Evolutionary conservation across 768 basidiomycete genomes (phyloP).

Genomic region (Xanthoconium stramineum): DNA sequence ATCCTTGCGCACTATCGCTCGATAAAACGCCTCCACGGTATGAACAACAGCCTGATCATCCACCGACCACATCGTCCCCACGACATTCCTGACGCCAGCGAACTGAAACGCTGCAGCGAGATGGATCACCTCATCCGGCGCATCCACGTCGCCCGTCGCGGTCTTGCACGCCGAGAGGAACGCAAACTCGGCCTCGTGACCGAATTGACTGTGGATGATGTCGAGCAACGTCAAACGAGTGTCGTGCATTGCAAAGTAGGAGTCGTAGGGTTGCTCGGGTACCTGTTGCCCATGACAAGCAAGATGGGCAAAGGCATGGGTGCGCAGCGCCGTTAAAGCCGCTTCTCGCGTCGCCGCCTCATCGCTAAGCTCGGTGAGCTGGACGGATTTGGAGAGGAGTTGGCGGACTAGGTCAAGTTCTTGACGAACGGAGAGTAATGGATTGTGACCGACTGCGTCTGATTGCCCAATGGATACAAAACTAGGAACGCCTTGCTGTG

Average conservation of each 20-base stretch:
- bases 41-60: conserved; percentile 17
- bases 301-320: conserved; percentile 24
- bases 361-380: conserved; percentile 9
- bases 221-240: conserved; percentile 20
- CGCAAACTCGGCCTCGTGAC: conserved; percentile 22
- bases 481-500: neutral
- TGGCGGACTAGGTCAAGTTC: conserved; percentile 16
- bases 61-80: conserved; percentile 33
- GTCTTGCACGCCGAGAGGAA: conserved; percentile 33
- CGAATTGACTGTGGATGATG: conserved; percentile 14
- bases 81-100: conserved; percentile 25
- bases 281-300: conserved; percentile 27
- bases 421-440: conserved; percentile 3
- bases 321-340: conserved; percentile 8
- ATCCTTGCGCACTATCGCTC: conserved; percentile 11
- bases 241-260: conserved; percentile 19
- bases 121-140: conserved; percentile 30
- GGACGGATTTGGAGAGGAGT: conserved; percentile 9
- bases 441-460: neutral
- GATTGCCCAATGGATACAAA: conserved; percentile 22
- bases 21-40: conserved; percentile 19
- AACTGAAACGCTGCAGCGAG: conserved; percentile 31
- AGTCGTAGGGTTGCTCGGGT: conserved; percentile 13
- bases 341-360: conserved; percentile 12
- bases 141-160: conserved; percentile 20